Evolutionary conservation across 1,139 yeast genomes (phyloP), one percentile per base, ranked within the genome.

Genomic region (Meyerozyma sp.): DNA sequence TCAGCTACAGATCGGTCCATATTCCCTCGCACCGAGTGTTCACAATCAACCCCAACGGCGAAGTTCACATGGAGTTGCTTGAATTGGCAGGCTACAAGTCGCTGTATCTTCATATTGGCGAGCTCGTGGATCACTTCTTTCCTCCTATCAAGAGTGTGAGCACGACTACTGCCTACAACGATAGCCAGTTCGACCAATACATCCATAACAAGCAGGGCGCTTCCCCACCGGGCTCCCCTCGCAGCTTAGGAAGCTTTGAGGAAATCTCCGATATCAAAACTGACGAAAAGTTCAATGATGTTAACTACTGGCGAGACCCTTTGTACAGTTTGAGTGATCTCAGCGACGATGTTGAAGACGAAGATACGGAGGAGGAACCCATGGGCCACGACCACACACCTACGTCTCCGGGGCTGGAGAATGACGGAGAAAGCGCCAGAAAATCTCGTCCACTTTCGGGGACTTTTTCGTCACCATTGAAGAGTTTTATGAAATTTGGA

Each of bases 11-110:
- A 54, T 85, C 93, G 10, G 98, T 93, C 4, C 90, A 94, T 10
- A 88, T 94, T 8, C 98, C 98, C 2, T 83, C 95, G 28, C 94
- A 96, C 36, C 75, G 96, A 49, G 91, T 94, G 40, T 94, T 94
- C 61, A 94, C 99, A 4, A 94, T 94, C 53, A 93, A 94, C 56
- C 93, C 98, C 0, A 89, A 88, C 50, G 97, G 98, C 2, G 98
- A 94, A 54, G 98, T 94, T 29, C 96, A 89, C 68, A 85, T 94
- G 95, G 98, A 94, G 64, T 75, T 94, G 52, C 72, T 94, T 45
- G 98, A 94, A 61, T 73, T 94, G 57, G 95, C 98, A 0, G 98
- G 98, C 5, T 87, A 87, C 60, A 86, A 80, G 58, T 84, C 95
- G 42, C 82, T 95, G 0, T 94, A 94, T 60, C 80, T 94, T 44